These are phyloP conservation scores for Rhodotorula taiwanensis DNA, from an alignment of 768 basidiomycete genomes.

Conservation along the genomic window DNA sequence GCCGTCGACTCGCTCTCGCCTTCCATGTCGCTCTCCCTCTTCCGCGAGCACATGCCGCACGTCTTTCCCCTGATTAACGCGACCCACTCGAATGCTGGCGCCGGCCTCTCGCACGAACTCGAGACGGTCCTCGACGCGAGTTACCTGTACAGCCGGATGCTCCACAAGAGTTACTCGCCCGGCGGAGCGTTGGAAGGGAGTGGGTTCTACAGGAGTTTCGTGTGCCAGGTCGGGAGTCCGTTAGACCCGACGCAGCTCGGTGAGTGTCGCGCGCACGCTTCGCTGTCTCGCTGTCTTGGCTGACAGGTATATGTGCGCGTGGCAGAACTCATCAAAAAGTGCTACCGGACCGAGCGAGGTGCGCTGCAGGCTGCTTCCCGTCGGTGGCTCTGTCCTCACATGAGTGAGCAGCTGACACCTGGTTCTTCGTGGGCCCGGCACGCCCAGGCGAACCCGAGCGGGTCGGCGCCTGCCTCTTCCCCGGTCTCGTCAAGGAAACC, in stretches of 20 bases:
- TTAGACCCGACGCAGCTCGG: slow-evolving; percentile 66
- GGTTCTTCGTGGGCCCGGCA: too few species aligned
- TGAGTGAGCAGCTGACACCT: too few species aligned
- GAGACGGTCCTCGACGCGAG: slow-evolving; percentile 63
- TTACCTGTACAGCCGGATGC: slow-evolving; percentile 75
- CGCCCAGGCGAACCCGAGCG: slow-evolving; percentile 62
- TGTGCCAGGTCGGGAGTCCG: slow-evolving; percentile 68
- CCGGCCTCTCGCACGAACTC: slow-evolving; percentile 46
- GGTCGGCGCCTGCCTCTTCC: slow-evolving; percentile 79
- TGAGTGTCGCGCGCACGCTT: too few species aligned
- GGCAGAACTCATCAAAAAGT: slow-evolving; percentile 69
- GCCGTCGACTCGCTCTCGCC: slow-evolving; percentile 70
- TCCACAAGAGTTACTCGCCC: slow-evolving; percentile 55
- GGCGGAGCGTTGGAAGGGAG: slow-evolving; percentile 51
- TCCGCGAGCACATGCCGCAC: slow-evolving; percentile 64
- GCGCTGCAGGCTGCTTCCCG: neutral
- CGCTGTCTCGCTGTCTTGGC: too few species aligned
- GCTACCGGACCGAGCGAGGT: slow-evolving; percentile 59
- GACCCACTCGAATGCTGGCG: neutral
- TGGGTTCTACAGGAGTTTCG: slow-evolving; percentile 77
- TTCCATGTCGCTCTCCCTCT: slow-evolving; percentile 61
- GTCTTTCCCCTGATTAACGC: slow-evolving; percentile 55
- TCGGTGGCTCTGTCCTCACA: neutral
- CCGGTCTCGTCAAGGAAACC: slow-evolving; percentile 75
- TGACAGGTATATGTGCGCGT: too few species aligned